Percentiles rank a stretch among this genome's conserved stretches.
Conservation (phyloP, 352 stramenopile species). For the Pythium graminicola region DNA sequence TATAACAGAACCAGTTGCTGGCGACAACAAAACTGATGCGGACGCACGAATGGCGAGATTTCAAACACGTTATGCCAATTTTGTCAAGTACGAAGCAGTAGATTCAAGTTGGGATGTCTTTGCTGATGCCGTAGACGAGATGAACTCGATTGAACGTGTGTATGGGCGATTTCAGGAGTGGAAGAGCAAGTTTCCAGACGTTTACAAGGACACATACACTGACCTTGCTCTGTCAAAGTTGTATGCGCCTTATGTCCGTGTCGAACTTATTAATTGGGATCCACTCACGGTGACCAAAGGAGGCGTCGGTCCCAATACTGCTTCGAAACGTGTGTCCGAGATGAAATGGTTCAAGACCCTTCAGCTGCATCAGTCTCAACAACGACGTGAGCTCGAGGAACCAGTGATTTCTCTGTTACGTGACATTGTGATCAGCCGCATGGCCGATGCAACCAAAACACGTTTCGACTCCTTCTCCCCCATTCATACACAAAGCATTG, state of each 20-base stretch:
- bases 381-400: slow-evolving; percentile 15
- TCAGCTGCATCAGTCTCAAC: slow-evolving; percentile 24
- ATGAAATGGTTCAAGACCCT: slow-evolving; percentile 56
- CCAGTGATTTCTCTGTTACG: slow-evolving; percentile 39
- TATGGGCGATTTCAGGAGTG: slow-evolving; percentile 63
- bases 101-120: slow-evolving; percentile 29
- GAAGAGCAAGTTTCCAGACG: slow-evolving; percentile 58
- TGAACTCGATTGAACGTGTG: slow-evolving; percentile 54
- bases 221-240: slow-evolving; percentile 54
- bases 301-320: background rate
- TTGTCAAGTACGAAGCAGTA: background rate
- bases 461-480: slow-evolving; percentile 61
- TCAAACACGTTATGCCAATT: background rate
- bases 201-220: slow-evolving; percentile 61
- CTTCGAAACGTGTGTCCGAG: slow-evolving; percentile 18
- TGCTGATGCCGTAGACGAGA: slow-evolving; percentile 58
- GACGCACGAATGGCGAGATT: slow-evolving; percentile 10
- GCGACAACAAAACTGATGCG: background rate
- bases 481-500: slow-evolving; percentile 46
- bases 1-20: background rate
- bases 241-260: slow-evolving; percentile 53
- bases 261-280: slow-evolving; percentile 62
- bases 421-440: slow-evolving; percentile 45
- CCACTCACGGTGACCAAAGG: slow-evolving; percentile 32
- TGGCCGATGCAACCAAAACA: slow-evolving; percentile 24